Conservation (phyloP, 306 rosid species). For the Trifolium fragiferum region DNA sequence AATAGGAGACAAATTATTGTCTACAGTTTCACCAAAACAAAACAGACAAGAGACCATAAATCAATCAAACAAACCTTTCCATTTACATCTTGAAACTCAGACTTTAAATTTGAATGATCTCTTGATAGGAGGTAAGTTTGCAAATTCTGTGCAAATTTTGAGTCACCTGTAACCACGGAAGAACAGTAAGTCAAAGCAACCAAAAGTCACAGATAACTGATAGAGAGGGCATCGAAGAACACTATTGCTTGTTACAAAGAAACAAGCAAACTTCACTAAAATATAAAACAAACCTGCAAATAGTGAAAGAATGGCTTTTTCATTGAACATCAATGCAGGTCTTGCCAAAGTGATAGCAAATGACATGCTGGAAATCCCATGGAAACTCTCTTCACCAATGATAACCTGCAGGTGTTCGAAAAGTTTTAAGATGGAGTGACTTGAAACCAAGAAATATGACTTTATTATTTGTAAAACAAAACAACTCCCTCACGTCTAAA, state of each 20-base stretch:
- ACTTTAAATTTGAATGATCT: conserved; percentile 74
- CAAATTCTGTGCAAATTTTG: conserved; percentile 53
- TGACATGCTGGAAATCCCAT: conserved; percentile 76
- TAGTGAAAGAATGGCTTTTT: conserved; percentile 50
- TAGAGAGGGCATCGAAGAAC: not conserved
- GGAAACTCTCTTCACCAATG: conserved; percentile 81
- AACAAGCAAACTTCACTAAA: not conserved
- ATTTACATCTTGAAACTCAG: conserved; percentile 67
- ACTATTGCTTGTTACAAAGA: not conserved
- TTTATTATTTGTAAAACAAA: not conserved
- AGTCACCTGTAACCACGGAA: conserved; percentile 58
- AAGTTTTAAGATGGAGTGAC: conserved; percentile 22
- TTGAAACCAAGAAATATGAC: not conserved
- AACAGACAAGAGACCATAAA: not conserved
- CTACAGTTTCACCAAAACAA: not conserved
- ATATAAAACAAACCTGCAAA: conserved; percentile 57
- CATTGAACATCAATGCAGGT: conserved; percentile 63
- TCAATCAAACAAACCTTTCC: conserved; percentile 78
- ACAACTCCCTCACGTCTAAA: conserved; percentile 4
- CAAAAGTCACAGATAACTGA: conserved; percentile 15
- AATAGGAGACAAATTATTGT: not conserved
- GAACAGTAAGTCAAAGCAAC: conserved; percentile 23
- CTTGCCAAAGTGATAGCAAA: conserved; percentile 75
- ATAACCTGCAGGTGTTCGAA: conserved; percentile 61
- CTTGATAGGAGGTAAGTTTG: conserved; percentile 70